phyloP scores from a whole-genome alignment of 2,329 filamentous ascomycete genomes.

The Coniochaeta pulveracea region DNA sequence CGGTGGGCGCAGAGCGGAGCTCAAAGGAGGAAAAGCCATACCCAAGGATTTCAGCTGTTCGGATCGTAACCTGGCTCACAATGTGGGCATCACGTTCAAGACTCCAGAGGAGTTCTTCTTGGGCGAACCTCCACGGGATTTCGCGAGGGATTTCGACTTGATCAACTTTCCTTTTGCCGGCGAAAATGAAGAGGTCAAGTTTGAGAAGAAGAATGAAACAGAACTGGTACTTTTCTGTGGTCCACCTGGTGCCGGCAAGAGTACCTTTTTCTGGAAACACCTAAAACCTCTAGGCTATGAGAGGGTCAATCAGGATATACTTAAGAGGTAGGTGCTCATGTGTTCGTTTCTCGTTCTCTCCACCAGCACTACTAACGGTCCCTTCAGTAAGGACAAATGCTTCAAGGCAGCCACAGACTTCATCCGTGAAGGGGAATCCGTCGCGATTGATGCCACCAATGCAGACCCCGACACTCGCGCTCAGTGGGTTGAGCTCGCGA shows the following conservation, averaged over 20 bases:
- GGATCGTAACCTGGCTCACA: conserved; percentile 72
- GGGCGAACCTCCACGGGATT: conserved; percentile 51
- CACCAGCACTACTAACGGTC: conserved; percentile 10
- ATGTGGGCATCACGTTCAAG: conserved; percentile 67
- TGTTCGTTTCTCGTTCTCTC: conserved; percentile 11
- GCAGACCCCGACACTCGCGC: conserved; percentile 64
- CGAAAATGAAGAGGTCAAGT: conserved; percentile 23
- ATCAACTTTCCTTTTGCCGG: conserved; percentile 35
- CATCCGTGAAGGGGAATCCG: conserved; percentile 53
- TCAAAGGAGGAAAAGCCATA: conserved; percentile 15
- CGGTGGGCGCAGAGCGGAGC: conserved; percentile 42
- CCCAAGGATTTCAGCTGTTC: conserved; percentile 54
- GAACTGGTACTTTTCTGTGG: conserved; percentile 84
- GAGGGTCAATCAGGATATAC: conserved; percentile 79
- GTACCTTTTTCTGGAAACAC: conserved; percentile 73
- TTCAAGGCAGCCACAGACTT: conserved; percentile 60
- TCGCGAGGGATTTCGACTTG: conserved; percentile 62
- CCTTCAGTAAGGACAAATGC: conserved; percentile 45
- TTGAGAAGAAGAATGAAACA: conserved; percentile 49
- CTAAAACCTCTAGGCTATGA: conserved; percentile 70
- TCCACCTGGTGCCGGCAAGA: conserved; percentile 83
- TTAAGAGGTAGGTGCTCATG: conserved; percentile 53
- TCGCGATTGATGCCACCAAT: conserved; percentile 93
- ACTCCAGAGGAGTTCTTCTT: conserved; percentile 93
- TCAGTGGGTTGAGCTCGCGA: conserved; percentile 69